A percentile compares a stretch with the other conserved stretches of the same genome.
phyloP scores from a whole-genome alignment of 2,329 filamentous ascomycete species.

The Pseudocercospora vitis region DNA sequence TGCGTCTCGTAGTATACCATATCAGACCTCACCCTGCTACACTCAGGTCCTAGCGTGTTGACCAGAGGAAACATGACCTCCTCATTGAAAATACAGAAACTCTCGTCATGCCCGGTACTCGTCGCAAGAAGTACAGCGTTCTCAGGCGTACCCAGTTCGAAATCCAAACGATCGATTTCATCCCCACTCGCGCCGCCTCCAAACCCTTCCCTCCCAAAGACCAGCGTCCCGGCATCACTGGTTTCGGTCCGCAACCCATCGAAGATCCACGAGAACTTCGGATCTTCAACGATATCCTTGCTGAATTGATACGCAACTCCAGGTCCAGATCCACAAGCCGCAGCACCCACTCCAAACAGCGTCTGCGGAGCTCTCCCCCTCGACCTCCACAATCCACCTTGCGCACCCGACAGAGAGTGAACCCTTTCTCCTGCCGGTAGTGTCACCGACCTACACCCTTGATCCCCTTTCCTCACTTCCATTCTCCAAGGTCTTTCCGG shows the following conservation, averaged over 20 bases:
- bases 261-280: slow-evolving; percentile 2
- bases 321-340: slow-evolving; percentile 7
- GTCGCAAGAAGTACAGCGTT: slow-evolving; percentile 8
- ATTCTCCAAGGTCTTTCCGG: slow-evolving; percentile 4
- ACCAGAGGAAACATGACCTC: slow-evolving; percentile 12
- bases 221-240: no score
- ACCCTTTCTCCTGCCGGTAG: slow-evolving; percentile 5
- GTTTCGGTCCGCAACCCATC: not conserved
- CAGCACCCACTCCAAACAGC: slow-evolving; percentile 2
- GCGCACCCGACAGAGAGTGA: not conserved
- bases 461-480: slow-evolving; percentile 11
- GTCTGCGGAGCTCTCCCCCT: slow-evolving; percentile 8
- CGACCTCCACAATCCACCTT: slow-evolving; percentile 10
- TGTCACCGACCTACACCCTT: slow-evolving; percentile 9
- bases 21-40: slow-evolving; percentile 5
- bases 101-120: slow-evolving; percentile 7
- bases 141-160: slow-evolving; percentile 7
- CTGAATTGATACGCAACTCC: slow-evolving; percentile 7
- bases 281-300: not conserved
- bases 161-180: slow-evolving; percentile 12
- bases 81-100: slow-evolving; percentile 11
- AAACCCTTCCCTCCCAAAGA: slow-evolving; percentile 7
- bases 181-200: slow-evolving; percentile 10
- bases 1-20: slow-evolving; percentile 10
- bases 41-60: slow-evolving; percentile 1